A percentile compares a stretch with the other conserved stretches of the same genome.
Evolutionary conservation across 1,284 basidiomycete genomes (phyloP).

Genomic region (Leccinum pachyderme): DNA sequence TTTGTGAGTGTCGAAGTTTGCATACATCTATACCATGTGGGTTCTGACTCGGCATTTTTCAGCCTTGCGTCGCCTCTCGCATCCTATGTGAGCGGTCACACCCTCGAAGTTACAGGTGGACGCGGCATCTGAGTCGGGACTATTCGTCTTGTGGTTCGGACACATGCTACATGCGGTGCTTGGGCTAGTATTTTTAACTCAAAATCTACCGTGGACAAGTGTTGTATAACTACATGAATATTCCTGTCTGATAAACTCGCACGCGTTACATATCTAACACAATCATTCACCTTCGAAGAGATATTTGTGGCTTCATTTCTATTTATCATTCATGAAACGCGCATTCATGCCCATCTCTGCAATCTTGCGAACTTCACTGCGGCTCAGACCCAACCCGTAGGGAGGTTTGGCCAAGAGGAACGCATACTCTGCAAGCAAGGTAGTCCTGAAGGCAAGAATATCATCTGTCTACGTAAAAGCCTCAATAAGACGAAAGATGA

Average conservation of each 20-base stretch:
- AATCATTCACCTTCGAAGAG: not conserved
- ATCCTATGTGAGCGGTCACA: conserved; percentile 80
- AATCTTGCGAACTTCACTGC: conserved; percentile 54
- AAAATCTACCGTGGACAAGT: not conserved
- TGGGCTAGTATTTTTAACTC: not conserved
- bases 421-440: conserved; percentile 72
- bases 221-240: not conserved
- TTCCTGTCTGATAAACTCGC: not conserved
- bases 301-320: not conserved
- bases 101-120: conserved; percentile 78
- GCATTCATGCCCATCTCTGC: conserved; percentile 63
- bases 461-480: conserved; percentile 66
- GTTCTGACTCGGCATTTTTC: conserved; percentile 10
- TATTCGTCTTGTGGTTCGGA: not conserved
- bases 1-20: conserved; percentile 52
- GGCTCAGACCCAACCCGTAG: conserved; percentile 62
- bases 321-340: conserved; percentile 36
- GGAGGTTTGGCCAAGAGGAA: conserved; percentile 68
- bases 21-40: not conserved
- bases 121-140: conserved; percentile 51
- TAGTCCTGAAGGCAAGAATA: conserved; percentile 71
- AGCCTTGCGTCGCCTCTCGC: conserved; percentile 77
- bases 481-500: not conserved
- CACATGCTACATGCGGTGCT: not conserved
- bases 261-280: not conserved